Evolutionary conservation across 305 asterid species (phyloP).

Genomic region (Solanum aculeatissimum): DNA sequence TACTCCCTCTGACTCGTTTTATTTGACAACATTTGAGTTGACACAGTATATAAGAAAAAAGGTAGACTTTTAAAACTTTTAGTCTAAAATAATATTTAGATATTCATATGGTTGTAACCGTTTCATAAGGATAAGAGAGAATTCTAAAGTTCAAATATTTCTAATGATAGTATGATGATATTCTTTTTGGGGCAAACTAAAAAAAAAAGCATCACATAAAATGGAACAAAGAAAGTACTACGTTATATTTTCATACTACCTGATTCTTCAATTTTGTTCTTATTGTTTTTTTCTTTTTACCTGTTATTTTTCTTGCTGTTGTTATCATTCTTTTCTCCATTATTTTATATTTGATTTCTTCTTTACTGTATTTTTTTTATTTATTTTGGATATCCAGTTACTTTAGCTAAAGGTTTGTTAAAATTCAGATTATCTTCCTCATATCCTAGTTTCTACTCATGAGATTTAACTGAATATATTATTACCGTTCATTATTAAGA

Average conservation of each 20-base stretch:
- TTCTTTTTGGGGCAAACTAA: too few relatives aligned
- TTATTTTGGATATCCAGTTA: background rate
- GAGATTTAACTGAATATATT: background rate
- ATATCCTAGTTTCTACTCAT: background rate
- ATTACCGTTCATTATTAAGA: background rate
- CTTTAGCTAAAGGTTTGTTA: background rate
- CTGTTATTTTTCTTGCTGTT: background rate
- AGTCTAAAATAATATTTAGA: too few relatives aligned
- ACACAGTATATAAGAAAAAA: too few relatives aligned
- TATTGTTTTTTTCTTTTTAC: background rate
- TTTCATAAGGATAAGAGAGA: too few relatives aligned
- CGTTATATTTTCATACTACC: background rate
- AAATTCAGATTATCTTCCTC: background rate
- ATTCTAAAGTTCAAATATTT: too few relatives aligned
- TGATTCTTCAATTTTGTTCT: background rate
- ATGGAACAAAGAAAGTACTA: too few relatives aligned
- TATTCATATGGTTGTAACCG: too few relatives aligned
- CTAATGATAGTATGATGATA: too few relatives aligned
- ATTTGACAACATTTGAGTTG: too few relatives aligned
- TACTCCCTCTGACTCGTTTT: background rate
- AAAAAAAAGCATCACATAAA: too few relatives aligned
- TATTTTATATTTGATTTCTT: background rate
- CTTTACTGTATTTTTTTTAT: background rate
- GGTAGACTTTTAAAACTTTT: too few relatives aligned
- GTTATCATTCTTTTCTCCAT: background rate